Conservation (phyloP, 1,284 basidiomycete species). For the Bjerkandera adusta region DNA sequence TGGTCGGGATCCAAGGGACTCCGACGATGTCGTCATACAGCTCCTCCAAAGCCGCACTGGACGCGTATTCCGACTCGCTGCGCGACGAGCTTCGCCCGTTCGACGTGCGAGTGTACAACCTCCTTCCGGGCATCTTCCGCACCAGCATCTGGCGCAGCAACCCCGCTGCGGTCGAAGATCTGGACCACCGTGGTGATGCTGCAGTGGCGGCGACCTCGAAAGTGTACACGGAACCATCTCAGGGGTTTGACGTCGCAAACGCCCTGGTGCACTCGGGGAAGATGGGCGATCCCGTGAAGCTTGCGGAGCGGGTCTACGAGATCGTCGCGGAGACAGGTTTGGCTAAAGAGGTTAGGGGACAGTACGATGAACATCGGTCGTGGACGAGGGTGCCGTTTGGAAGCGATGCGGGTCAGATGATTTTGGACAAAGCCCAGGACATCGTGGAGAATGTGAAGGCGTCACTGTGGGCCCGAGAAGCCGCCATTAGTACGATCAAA, state of each 20-base stretch:
- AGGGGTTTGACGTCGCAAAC: constrained; percentile 12
- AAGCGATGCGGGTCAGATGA: constrained; percentile 15
- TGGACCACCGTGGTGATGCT: constrained; percentile 4
- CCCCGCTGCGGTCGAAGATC: constrained; percentile 1
- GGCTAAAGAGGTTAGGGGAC: constrained; percentile 8
- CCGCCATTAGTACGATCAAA: too few relatives aligned
- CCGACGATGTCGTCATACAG: constrained; percentile 9
- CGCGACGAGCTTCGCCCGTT: constrained; percentile 23
- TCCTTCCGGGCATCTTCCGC: constrained; percentile 29
- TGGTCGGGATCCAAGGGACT: background rate
- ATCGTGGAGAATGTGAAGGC: constrained; percentile 2
- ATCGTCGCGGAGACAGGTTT: constrained; percentile 20
- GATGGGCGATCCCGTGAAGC: constrained; percentile 21
- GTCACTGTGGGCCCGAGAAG: constrained; percentile 25
- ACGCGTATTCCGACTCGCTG: constrained; percentile 27
- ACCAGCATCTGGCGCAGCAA: constrained; percentile 21
- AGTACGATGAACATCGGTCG: constrained; percentile 6
- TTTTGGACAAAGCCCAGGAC: background rate
- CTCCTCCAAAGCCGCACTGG: constrained; percentile 26
- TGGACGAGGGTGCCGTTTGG: constrained; percentile 22
- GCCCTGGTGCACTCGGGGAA: constrained; percentile 3
- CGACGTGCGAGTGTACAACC: constrained; percentile 23
- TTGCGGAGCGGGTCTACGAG: constrained; percentile 22
- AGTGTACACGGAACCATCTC: constrained; percentile 18
- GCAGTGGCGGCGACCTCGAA: constrained; percentile 4